Evolutionary conservation across 495 filamentous ascomycete genomes (phyloP).

Genomic region (Penicillium egyptiacum): DNA sequence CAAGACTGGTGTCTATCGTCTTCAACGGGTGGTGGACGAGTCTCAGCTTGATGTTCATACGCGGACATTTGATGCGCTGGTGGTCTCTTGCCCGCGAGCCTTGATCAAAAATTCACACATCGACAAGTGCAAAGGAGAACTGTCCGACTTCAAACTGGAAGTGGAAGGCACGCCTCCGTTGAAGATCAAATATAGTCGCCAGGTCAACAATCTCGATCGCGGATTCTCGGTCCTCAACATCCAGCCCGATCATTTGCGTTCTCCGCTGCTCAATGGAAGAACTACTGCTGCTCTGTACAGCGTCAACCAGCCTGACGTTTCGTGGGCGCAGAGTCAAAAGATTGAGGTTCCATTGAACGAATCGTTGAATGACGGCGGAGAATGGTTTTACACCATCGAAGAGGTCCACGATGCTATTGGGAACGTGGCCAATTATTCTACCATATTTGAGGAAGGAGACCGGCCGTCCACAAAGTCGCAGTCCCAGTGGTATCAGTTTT

Average conservation of each 20-base stretch:
- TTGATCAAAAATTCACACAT: conserved; percentile 60
- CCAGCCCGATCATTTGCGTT: conserved; percentile 80
- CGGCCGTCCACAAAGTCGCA: conserved; percentile 52
- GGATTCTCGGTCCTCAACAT: conserved; percentile 85
- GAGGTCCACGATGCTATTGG: conserved; percentile 88
- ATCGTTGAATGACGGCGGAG: conserved; percentile 70
- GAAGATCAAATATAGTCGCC: conserved; percentile 84
- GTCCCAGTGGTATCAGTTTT: conserved; percentile 76
- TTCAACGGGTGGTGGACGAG: conserved; percentile 83
- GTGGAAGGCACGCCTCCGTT: conserved; percentile 90
- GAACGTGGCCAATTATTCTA: conserved; percentile 80
- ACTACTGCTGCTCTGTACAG: conserved; percentile 56
- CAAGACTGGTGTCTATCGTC: conserved; percentile 81
- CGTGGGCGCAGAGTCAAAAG: conserved; percentile 75
- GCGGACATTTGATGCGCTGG: conserved; percentile 68
- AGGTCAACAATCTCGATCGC: conserved; percentile 71
- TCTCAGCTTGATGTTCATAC: conserved; percentile 89
- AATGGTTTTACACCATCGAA: conserved; percentile 87
- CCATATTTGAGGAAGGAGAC: conserved; percentile 56
- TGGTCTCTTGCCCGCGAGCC: conserved; percentile 81
- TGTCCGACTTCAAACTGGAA: conserved; percentile 78
- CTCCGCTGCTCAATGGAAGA: conserved; percentile 63
- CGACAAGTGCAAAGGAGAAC: conserved; percentile 76
- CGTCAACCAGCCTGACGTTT: conserved; percentile 55
- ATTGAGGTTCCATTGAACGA: conserved; percentile 84